These are phyloP conservation scores for Pseudevernia furfuracea DNA, from an alignment of 495 filamentous ascomycete species.

Conservation along the genomic window DNA sequence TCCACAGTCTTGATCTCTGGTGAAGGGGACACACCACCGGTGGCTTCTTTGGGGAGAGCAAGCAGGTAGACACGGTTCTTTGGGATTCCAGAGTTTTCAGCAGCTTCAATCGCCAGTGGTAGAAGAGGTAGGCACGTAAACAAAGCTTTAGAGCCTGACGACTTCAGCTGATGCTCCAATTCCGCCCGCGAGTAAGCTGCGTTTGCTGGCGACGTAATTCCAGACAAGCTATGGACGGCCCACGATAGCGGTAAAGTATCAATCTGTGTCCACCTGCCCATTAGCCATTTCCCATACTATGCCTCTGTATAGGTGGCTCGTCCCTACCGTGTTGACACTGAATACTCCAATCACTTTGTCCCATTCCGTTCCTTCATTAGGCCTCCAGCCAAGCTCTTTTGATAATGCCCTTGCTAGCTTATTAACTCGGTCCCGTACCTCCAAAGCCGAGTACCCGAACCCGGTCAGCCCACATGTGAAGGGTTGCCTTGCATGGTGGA, in stretches of 20 bases:
- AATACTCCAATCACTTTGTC: conserved; percentile 77
- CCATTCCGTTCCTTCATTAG: conserved; percentile 72
- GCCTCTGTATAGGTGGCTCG: not conserved
- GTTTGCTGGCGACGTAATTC: conserved; percentile 73
- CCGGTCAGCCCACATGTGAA: conserved; percentile 79
- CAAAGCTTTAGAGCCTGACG: conserved; percentile 65
- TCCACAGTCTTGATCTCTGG: conserved; percentile 60
- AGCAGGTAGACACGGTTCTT: conserved; percentile 68
- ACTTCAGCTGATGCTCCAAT: conserved; percentile 68
- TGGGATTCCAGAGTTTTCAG: conserved; percentile 58
- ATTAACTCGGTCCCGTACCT: conserved; percentile 62
- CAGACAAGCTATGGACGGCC: conserved; percentile 68
- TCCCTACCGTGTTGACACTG: conserved; percentile 68
- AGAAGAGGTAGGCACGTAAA: conserved; percentile 77
- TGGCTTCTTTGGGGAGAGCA: conserved; percentile 50
- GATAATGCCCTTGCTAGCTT: conserved; percentile 61
- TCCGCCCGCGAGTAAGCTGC: conserved; percentile 72
- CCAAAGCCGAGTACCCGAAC: conserved; percentile 55
- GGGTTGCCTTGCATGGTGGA: conserved; percentile 58
- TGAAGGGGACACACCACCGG: conserved; percentile 40
- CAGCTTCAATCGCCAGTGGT: conserved; percentile 59
- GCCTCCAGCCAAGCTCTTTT: conserved; percentile 66
- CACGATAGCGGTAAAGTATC: conserved; percentile 71
- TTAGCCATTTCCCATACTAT: conserved; percentile 8
- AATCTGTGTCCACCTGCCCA: conserved; percentile 44